Evolutionary conservation across 1,139 yeast species (phyloP), one percentile per base, ranked within the genome.

Genomic region (Zygosaccharomyces sapae): DNA sequence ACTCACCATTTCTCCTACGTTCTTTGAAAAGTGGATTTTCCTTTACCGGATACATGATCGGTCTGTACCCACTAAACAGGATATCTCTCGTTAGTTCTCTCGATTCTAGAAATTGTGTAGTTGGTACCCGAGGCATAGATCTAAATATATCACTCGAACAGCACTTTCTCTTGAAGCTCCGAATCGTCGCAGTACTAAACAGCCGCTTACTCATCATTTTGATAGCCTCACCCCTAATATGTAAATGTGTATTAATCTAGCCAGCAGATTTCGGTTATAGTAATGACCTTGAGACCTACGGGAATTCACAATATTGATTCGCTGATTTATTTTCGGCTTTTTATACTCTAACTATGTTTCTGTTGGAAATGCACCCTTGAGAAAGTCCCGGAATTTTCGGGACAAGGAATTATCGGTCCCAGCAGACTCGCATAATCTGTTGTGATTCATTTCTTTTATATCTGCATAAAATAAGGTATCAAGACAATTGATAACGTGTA

Each of bases 41-140:
- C 46, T 50, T 53, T 37, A 63, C 62, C 1, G 68, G 68, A 42
- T 61, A 61, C 47, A 53, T 57, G 7, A 63, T 52, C 1, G 68
- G 68, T 38, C 66, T 48, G 51, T 64, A 63, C 25, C 68, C 67
- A 49, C 62, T 58, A 45, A 55, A 63, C 38, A 64, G 48, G 16
- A 63, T 61, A 48, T 64, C 68, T 9, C 57, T 52, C 7, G 56
- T 51, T 24, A 64, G 50, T 41, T 57, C 56, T 22, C 54, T 50
- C 8, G 56, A 55, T 38, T 61, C 63, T 27, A 63, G 45, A 44
- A 55, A 62, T 46, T 55, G 58, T 5, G 68, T 63, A 37, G 61
- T 61, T 5, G 67, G 68, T 5, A 64, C 68, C 35, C 55, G 54
- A 8, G 67, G 68, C 36, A 64, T 47, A 25, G 49, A 45, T 43